phyloP scores from a whole-genome alignment of 2,329 filamentous ascomycete species.

The Myriosclerotinia curreyana region DNA sequence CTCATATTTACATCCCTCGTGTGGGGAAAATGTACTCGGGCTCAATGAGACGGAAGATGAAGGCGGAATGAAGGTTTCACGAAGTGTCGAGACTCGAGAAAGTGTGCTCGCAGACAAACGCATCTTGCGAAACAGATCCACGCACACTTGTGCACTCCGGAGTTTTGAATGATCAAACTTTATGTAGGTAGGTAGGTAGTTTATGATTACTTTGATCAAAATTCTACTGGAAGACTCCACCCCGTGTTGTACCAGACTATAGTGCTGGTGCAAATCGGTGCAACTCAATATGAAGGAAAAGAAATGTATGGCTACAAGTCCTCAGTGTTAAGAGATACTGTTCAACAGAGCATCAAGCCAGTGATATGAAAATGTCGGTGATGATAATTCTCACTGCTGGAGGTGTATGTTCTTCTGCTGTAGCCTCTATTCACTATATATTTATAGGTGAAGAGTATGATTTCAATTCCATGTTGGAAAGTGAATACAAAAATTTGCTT shows the following conservation, averaged over 20 bases:
- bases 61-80: neutral
- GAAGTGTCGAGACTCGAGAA: neutral
- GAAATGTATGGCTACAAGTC: neutral
- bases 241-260: neutral
- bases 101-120: neutral
- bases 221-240: neutral
- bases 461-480: neutral
- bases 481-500: neutral
- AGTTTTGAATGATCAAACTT: neutral
- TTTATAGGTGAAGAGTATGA: neutral
- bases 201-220: neutral
- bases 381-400: neutral
- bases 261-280: neutral
- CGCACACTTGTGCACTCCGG: no score
- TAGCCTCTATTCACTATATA: neutral
- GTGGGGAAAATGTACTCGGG: neutral
- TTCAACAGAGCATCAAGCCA: neutral
- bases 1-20: neutral
- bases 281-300: neutral
- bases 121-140: neutral
- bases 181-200: neutral
- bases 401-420: neutral
- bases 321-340: neutral
- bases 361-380: neutral
- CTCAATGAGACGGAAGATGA: neutral